Conservation (phyloP, 1,139 yeast species). For the Blastobotrys capitulatus region DNA sequence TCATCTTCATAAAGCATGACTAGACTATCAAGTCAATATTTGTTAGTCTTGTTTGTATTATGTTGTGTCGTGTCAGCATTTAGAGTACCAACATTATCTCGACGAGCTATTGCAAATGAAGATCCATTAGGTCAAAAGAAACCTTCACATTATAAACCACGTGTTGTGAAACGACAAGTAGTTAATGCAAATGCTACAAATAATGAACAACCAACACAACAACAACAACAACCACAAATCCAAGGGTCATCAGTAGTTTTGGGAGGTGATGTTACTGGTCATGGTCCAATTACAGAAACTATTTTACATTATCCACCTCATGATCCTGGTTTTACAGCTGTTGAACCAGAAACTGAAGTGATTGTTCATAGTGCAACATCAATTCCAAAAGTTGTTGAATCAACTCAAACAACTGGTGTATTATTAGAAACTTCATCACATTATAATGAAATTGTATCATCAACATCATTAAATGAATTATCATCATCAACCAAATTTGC, state of each 20-base stretch:
- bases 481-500: not conserved
- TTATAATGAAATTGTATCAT: not conserved
- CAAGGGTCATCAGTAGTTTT: constrained; percentile 1
- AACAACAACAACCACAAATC: too few relatives aligned
- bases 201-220: not conserved
- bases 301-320: constrained; percentile 1
- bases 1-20: constrained; percentile 4
- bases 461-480: not conserved
- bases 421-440: not conserved
- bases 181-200: constrained; percentile 12
- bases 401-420: not conserved
- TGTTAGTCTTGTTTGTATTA: constrained; percentile 5
- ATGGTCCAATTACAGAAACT: constrained; percentile 6
- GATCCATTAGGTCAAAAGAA: constrained; percentile 4
- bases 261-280: not conserved
- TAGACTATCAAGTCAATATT: constrained; percentile 2
- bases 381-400: not conserved
- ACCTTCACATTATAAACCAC: constrained; percentile 17
- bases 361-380: not conserved
- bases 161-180: constrained; percentile 16
- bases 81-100: constrained; percentile 2
- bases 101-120: constrained; percentile 5
- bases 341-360: not conserved
- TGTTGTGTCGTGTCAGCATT: constrained; percentile 8
- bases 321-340: not conserved